Base-by-base conservation (phyloP, 768 basidiomycete genomes). In the Serendipita indica region DNA sequence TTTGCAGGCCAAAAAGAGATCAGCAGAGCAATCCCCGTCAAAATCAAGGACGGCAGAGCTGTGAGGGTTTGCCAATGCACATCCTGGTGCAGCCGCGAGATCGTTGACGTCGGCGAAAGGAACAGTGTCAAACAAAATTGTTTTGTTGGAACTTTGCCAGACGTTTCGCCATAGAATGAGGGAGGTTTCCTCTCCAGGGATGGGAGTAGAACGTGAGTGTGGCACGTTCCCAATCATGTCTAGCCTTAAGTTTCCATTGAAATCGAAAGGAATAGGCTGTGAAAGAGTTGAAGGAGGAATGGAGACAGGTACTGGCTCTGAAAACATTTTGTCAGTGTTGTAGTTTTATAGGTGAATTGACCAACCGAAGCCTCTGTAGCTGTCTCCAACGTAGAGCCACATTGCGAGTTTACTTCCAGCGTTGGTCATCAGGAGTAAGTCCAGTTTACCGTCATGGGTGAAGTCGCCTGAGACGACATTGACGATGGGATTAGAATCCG, bases 11-110 rank as follows among this genome's bases (percentile, higher is more conserved):
- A 99, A 75, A 68, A 99, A 94, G 2, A 98, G 71, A 64, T 99
- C 94, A 86, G 93, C 90, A 2, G 96, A 75, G 69, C 96, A 98
- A 69, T 99, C 96, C 12, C 96, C 96, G 62, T 98, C 81, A 35
- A 99, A 72, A 66, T 99, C 96, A 3, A 98, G 79, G 16, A 92
- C 85, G 0, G 92, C 93, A 69, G 93, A 96, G 67, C 87, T 91
- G 67, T 98, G 96, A 3, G 94, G 93, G 62, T 84, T 82, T 10
- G 88, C 79, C n/a, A 90, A 68, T 7, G 71, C 76, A 70, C 96
- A 99, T 39, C 82, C 80, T 14, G 74, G 49, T 25, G 30, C 30
- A 16, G 49, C 20, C 12, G 49, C 22, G 4, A 28, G 32, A n/a
- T 10, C 16, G 3, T 10, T 27, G 16, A 18, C 49, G 10, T 54